Conservation (phyloP, 257 asterid species). For the Euphrasia confusa region DNA sequence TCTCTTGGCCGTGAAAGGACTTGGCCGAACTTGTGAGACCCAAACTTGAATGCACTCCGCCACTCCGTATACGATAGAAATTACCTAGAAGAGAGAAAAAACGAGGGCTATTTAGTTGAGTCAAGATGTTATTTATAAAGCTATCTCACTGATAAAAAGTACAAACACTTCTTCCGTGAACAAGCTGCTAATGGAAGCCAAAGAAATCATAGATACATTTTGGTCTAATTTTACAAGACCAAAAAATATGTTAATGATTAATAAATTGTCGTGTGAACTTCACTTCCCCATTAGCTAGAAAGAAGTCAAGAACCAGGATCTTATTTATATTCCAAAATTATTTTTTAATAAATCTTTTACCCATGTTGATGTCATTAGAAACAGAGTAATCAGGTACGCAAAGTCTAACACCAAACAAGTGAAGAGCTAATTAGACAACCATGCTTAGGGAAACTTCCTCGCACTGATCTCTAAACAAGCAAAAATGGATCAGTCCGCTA, state of each 20-base stretch:
- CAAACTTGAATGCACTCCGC: slow-evolving; percentile 74
- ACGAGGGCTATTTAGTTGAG: no score
- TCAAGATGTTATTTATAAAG: no score
- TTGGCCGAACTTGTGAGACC: slow-evolving; percentile 74
- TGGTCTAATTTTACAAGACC: neutral
- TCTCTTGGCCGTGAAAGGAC: slow-evolving; percentile 54
- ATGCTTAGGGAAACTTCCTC: neutral
- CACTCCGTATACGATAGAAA: slow-evolving; percentile 81
- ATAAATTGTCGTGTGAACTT: neutral
- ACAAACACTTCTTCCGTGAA: slow-evolving; percentile 1
- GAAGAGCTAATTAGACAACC: slow-evolving; percentile 14
- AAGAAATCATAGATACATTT: no score
- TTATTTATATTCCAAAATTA: no score
- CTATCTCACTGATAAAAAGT: neutral
- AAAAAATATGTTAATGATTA: neutral
- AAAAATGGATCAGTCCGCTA: slow-evolving; percentile 7
- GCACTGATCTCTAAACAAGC: slow-evolving; percentile 10
- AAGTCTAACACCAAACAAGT: slow-evolving; percentile 2
- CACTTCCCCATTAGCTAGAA: neutral
- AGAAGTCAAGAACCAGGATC: neutral
- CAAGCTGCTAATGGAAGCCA: no score
- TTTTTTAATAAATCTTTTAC: neutral
- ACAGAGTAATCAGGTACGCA: slow-evolving; percentile 20
- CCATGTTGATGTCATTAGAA: slow-evolving; percentile 16
- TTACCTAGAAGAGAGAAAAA: slow-evolving; percentile 43